phyloP scores from a whole-genome alignment of 495 filamentous ascomycete genomes.

The Ramalina intermedia region DNA sequence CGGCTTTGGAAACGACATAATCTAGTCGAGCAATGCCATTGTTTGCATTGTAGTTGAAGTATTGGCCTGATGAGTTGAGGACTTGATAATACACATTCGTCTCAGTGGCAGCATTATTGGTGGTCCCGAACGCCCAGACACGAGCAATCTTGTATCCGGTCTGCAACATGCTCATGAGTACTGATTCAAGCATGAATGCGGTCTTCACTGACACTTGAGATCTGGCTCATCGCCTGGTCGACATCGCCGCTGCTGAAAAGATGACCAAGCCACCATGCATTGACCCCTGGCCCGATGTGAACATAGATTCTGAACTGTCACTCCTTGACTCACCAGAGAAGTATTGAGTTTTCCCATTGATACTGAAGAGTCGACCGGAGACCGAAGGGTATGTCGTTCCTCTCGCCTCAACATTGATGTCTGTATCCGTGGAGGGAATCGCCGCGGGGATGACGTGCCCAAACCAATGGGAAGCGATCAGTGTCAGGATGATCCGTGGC shows the following conservation, averaged over 20 bases:
- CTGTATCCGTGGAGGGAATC: neutral
- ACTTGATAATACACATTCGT: conserved; percentile 22
- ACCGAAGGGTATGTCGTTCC: neutral
- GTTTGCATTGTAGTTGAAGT: conserved; percentile 18
- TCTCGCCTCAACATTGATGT: neutral
- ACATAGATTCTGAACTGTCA: neutral
- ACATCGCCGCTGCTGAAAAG: conserved; percentile 49
- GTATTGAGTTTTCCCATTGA: conserved; percentile 13
- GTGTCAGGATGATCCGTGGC: no score
- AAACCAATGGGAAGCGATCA: no score
- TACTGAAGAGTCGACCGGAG: conserved; percentile 10
- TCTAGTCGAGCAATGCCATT: conserved; percentile 48
- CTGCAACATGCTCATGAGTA: conserved; percentile 11
- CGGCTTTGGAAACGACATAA: conserved; percentile 47
- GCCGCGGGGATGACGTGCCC: neutral
- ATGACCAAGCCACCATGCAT: conserved; percentile 64
- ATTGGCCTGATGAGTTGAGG: conserved; percentile 19
- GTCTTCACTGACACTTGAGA: conserved; percentile 17
- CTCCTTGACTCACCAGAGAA: conserved; percentile 9
- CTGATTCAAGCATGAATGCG: neutral
- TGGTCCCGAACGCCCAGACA: conserved; percentile 47
- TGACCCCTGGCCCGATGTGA: conserved; percentile 33
- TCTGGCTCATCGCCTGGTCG: conserved; percentile 38
- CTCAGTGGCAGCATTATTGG: conserved; percentile 9
- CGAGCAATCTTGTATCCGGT: conserved; percentile 51